Evolutionary conservation across 2,329 filamentous ascomycete genomes (phyloP).

Genomic region (Venturia effusa): DNA sequence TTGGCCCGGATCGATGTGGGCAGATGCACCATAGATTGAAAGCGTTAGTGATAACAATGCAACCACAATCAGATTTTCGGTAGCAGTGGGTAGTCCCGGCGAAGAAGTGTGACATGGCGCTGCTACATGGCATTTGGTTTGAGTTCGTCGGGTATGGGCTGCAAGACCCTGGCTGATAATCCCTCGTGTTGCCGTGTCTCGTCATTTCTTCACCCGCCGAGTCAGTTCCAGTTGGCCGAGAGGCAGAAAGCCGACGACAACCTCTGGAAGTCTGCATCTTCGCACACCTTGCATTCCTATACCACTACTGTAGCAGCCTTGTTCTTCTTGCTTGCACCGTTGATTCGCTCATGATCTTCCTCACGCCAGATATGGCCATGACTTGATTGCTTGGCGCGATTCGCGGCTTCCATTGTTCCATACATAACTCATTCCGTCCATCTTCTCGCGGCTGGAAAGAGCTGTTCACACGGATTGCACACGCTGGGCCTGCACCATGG

Average conservation of each 20-base stretch:
- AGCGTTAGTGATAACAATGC: too few species aligned
- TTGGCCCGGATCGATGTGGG: too few species aligned
- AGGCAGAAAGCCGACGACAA: neutral
- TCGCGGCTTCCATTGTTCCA: neutral
- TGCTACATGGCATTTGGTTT: too few species aligned
- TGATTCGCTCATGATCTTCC: neutral
- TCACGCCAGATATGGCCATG: neutral
- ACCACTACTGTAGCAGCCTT: neutral
- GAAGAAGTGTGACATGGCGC: too few species aligned
- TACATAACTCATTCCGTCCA: neutral
- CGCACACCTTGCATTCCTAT: neutral
- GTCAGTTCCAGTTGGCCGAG: neutral
- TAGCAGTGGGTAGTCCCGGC: too few species aligned
- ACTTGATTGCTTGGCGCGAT: neutral
- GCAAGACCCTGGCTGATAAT: too few species aligned
- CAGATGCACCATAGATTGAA: too few species aligned
- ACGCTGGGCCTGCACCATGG: slow-evolving; percentile 10
- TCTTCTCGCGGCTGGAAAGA: slow-evolving; percentile 10
- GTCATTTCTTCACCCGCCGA: neutral
- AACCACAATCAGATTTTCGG: too few species aligned
- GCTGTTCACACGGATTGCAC: slow-evolving; percentile 6
- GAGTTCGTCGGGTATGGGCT: too few species aligned
- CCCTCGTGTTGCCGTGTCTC: too few species aligned
- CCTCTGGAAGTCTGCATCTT: neutral
- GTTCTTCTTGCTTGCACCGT: neutral